phyloP scores from a whole-genome alignment of 495 filamentous ascomycete species.

The Annulohypoxylon nitens region DNA sequence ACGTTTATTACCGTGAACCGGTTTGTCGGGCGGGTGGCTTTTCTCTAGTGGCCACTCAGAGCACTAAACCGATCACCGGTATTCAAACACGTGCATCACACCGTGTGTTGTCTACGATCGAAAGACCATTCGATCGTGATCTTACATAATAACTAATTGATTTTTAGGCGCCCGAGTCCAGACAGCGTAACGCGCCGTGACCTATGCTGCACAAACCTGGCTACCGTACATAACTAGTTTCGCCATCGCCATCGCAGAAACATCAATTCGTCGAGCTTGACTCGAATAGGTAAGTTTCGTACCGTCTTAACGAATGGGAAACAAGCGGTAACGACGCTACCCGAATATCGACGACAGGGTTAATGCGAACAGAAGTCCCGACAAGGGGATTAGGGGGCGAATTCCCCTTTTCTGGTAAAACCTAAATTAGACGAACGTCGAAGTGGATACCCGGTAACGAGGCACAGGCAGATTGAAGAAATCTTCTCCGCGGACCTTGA shows the following conservation, averaged over 20 bases:
- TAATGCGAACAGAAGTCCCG: background rate
- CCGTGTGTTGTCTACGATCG: conserved; percentile 9
- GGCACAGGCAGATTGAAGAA: conserved; percentile 31
- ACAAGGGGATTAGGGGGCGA: conserved; percentile 21
- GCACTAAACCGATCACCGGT: conserved; percentile 11
- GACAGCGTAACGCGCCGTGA: conserved; percentile 11
- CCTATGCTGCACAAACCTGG: conserved; percentile 9
- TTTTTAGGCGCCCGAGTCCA: conserved; percentile 22
- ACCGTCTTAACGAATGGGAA: background rate
- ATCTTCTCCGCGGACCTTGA: conserved; percentile 36
- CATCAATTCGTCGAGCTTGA: background rate
- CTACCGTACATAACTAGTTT: background rate
- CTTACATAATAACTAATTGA: conserved; percentile 7
- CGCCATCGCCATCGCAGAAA: background rate
- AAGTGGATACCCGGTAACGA: conserved; percentile 23
- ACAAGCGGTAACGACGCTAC: background rate
- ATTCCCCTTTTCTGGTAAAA: conserved; percentile 27
- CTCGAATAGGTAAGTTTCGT: background rate
- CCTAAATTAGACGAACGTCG: conserved; percentile 13
- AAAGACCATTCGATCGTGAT: background rate
- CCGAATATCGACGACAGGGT: background rate
- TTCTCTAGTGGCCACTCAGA: conserved; percentile 11
- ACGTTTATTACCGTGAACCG: background rate
- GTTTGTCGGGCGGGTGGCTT: conserved; percentile 34
- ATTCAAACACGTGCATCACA: conserved; percentile 19